Base-by-base conservation (phyloP, 768 basidiomycete genomes). In the Strobilomyces dryophilus region DNA sequence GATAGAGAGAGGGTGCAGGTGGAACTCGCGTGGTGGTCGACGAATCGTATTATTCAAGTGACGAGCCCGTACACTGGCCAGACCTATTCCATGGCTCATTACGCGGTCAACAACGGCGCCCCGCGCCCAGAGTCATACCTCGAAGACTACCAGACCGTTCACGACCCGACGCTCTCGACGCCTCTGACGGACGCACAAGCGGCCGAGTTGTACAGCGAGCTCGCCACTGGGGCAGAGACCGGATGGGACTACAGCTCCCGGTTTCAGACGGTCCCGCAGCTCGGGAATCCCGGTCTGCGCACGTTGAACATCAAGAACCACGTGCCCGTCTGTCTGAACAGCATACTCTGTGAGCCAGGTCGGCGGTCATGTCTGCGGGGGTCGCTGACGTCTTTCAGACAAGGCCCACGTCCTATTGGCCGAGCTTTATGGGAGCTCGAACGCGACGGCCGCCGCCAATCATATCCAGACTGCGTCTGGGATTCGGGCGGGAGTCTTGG, bases 61-160 rank as follows among this genome's bases (percentile, higher is more conserved):
- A 81, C 67, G 7, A 87, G 85, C 53, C 88, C 91, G 0, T 87
- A 79, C 68, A 85, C 85, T 26, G 82, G 83, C 51, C 67, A 75
- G 41, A 87, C 79, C 0, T 79, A 87, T 68, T 69, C 76, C 12
- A 76, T 97, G 68, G 79, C 82, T 35, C 87, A 72, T 44, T 97
- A 92, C 62, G 73, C 79, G 9, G 95, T 92, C 0, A 83, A 77
- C 59, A 95, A 93, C 66, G 85, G 73, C 15, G 93, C 92, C 2
- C 95, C 94, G 36, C 78, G 94, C 11, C 95, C 94, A 0, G 95
- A 98, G 73, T 91, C 86, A 0, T 89, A 88, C 61, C 66, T 83
- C 18, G 73, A 74, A 79, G 95, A 97, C 71, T 95, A 91, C 60
- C 60, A 71, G 15, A 91, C 89, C 0, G 86, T 81, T n/a, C 82